Conservation (phyloP, 1,139 yeast species). For the Eremothecium sinecaudum region DNA sequence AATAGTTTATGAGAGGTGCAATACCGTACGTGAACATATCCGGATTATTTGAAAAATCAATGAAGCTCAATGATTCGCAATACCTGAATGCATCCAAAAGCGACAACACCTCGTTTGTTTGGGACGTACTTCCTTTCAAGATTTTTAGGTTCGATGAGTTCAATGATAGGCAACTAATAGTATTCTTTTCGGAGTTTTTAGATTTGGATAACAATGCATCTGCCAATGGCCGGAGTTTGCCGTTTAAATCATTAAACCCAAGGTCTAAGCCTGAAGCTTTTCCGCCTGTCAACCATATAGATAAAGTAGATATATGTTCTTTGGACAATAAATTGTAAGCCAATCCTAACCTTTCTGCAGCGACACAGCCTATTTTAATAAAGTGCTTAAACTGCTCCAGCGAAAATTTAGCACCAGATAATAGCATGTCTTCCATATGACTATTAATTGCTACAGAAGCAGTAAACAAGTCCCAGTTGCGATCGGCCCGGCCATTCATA, state of each 20-base stretch:
- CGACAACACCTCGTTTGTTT: constrained; percentile 25
- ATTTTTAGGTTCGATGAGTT: constrained; percentile 45
- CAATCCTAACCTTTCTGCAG: constrained; percentile 51
- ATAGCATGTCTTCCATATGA: constrained; percentile 61
- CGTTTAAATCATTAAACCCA: constrained; percentile 60
- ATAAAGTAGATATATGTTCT: constrained; percentile 42
- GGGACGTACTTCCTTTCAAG: constrained; percentile 21
- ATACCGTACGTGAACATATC: constrained; percentile 42
- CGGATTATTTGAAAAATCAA: constrained; percentile 61
- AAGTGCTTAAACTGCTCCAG: constrained; percentile 47
- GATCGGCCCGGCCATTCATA: constrained; percentile 51
- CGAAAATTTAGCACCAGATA: constrained; percentile 64
- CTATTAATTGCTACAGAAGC: constrained; percentile 61
- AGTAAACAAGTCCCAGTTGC: constrained; percentile 65
- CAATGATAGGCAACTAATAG: constrained; percentile 40
- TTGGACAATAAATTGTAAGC: constrained; percentile 55
- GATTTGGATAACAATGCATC: constrained; percentile 30
- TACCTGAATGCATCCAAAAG: constrained; percentile 33
- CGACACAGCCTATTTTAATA: constrained; percentile 41
- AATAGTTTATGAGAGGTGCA: constrained; percentile 37
- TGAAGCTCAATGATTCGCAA: constrained; percentile 48
- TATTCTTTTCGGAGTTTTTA: constrained; percentile 22
- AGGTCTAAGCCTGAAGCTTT: constrained; percentile 49
- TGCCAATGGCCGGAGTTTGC: constrained; percentile 45
- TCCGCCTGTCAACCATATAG: constrained; percentile 39